A percentile compares a stretch with the other conserved stretches of the same genome.
These are phyloP conservation scores for Gymnopilus junonius DNA, from an alignment of 768 basidiomycete species.

Conservation along the genomic window DNA sequence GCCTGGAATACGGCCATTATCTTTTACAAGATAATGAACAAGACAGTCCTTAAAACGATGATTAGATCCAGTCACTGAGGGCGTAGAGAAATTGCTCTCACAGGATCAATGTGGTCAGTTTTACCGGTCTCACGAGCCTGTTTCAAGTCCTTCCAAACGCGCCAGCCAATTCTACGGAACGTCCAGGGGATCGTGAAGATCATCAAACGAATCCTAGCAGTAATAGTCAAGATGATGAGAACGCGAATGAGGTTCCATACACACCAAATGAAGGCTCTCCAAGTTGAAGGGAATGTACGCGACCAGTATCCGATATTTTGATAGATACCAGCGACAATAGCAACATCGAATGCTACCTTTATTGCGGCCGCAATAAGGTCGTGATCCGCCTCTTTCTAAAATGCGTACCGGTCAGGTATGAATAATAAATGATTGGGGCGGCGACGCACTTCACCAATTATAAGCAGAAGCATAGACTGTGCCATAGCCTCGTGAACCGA, in stretches of 20 bases:
- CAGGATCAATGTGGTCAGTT: background rate
- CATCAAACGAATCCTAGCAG: background rate
- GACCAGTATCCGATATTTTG: conserved; percentile 1
- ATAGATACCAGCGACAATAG: background rate
- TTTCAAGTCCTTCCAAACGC: background rate
- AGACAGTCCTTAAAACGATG: background rate
- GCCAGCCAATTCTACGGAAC: background rate
- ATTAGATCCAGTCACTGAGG: background rate
- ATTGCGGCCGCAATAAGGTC: background rate
- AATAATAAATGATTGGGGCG: background rate
- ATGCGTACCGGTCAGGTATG: background rate
- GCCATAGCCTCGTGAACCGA: background rate
- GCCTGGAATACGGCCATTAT: background rate
- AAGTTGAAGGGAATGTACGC: background rate
- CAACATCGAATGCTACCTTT: background rate
- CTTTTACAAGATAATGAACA: background rate
- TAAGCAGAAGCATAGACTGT: background rate
- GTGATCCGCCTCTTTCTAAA: background rate
- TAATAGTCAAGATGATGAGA: background rate
- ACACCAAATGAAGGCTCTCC: conserved; percentile 1
- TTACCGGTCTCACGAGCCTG: background rate
- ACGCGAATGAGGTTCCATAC: background rate
- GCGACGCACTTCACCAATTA: background rate
- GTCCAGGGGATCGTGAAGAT: background rate
- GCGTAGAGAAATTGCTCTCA: background rate